Evolutionary conservation across 441 rosid species (phyloP), one percentile per base, ranked within the genome.

Genomic region (Adansonia rubrostipa): DNA sequence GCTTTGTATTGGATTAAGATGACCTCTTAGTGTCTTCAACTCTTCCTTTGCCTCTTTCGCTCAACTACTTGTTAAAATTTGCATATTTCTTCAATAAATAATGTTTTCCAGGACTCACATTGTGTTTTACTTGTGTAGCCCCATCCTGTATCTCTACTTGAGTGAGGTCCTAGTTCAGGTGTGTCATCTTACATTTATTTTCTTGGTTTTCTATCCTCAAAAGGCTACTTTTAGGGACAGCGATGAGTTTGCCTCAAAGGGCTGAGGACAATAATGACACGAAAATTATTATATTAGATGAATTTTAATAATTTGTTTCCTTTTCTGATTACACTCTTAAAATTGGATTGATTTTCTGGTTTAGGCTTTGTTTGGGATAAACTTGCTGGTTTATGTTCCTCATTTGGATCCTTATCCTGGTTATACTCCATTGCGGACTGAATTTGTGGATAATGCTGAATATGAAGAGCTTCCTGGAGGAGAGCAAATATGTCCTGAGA

Each of bases 151-250:
- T 86, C 82, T 92, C 65, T 97, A 92, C 88, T 74, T 88, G 63
- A 91, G 98, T 80, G 92, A 92, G 87, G 91, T 93, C 82, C 73
- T 84, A 71, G 87, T 82, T 82, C 97, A 97, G 99, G 99, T 97
- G 81, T 85, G 89, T 85, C 74, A 48, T 62, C 63, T 77, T 62
- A 15, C 50, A 42, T 65, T 83, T 83, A 53, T 73, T 81, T 85
- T 36, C 40, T 36, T 36, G 40, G 40, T 36, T 36, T 36, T 36
- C 20, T 63, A 9, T 50, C 53, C 65, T 7, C 61, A 44, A 58
- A 17, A 50, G 53, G 61, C 20, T 70, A 19, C 68, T 48, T 9
- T 76, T 65, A 65, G 73, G 50, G 22, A 64, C 61, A 64, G 56
- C 54, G 13, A 28, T 74, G 73, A 65, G 70, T 48, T 80, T 56